These are phyloP conservation scores for Zygosaccharomyces pseudobailii DNA, from an alignment of 1,139 yeast genomes.

Conservation along the genomic window DNA sequence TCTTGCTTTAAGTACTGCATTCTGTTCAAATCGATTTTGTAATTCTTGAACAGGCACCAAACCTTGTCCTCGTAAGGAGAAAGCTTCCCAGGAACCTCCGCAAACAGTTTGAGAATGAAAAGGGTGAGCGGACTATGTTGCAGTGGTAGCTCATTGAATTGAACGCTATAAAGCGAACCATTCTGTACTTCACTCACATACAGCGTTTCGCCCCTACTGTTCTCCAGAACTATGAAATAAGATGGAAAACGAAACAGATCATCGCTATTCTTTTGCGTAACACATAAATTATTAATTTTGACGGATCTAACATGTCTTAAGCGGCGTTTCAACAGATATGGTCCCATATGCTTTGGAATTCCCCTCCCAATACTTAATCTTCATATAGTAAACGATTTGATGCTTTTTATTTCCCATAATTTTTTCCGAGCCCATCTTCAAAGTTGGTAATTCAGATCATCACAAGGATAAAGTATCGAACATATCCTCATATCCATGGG, in stretches of 20 bases:
- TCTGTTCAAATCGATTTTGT: slow-evolving; percentile 17
- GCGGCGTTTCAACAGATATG: slow-evolving; percentile 17
- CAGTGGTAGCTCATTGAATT: slow-evolving; percentile 26
- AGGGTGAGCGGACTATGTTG: slow-evolving; percentile 14
- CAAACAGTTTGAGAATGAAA: slow-evolving; percentile 21
- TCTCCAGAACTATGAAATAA: slow-evolving; percentile 24
- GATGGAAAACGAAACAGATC: slow-evolving; percentile 9
- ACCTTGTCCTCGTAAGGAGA: slow-evolving; percentile 6
- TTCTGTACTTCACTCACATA: slow-evolving; percentile 29
- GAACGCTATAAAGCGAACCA: slow-evolving; percentile 14
- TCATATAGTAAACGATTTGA: neutral
- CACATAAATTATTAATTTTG: slow-evolving; percentile 16
- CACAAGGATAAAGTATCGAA: neutral
- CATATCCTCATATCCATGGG: slow-evolving; percentile 10
- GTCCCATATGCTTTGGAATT: slow-evolving; percentile 8
- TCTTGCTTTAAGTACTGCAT: slow-evolving; percentile 14
- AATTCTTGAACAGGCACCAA: slow-evolving; percentile 20
- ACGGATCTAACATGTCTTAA: slow-evolving; percentile 29
- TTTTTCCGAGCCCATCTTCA: neutral
- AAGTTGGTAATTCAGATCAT: neutral
- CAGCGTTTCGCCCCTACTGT: slow-evolving; percentile 15
- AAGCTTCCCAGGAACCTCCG: slow-evolving; percentile 17
- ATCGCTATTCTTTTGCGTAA: slow-evolving; percentile 6
- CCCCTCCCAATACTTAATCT: neutral
- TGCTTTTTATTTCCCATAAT: neutral